A percentile compares a stretch with the other conserved stretches of the same genome.
These are phyloP conservation scores for Litsea cubeba DNA, from an alignment of 164 flowering plant genomes.

Conservation along the genomic window DNA sequence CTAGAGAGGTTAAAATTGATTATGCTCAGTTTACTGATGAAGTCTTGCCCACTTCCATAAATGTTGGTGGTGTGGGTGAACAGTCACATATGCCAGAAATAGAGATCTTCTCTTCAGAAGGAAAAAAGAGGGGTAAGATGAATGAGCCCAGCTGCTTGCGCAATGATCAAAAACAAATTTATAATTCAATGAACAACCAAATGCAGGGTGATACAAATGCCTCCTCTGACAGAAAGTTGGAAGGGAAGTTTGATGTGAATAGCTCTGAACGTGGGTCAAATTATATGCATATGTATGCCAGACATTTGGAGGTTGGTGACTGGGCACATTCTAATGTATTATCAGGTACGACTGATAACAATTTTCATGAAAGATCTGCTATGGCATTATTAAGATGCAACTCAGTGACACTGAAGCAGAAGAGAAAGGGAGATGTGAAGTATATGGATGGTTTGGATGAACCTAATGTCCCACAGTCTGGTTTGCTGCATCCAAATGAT, in stretches of 20 bases:
- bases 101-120: conserved; percentile 30
- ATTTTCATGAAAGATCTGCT: conserved; percentile 23
- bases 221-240: conserved; percentile 40
- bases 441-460: conserved; percentile 36
- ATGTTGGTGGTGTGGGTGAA: conserved; percentile 22
- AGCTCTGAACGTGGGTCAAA: conserved; percentile 26
- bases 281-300: conserved; percentile 20
- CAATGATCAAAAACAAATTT: conserved; percentile 23
- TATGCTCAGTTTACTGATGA: conserved; percentile 24
- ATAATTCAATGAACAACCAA: conserved; percentile 35
- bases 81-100: conserved; percentile 24
- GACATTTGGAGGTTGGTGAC: conserved; percentile 29
- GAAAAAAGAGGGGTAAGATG: conserved; percentile 48
- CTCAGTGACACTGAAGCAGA: conserved; percentile 49
- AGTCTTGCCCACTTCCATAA: neutral
- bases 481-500: conserved; percentile 26
- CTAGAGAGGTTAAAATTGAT: conserved; percentile 25
- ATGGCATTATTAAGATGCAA: conserved; percentile 38
- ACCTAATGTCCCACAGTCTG: conserved; percentile 24
- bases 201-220: conserved; percentile 31
- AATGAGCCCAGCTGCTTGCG: conserved; percentile 4
- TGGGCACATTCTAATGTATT: conserved; percentile 16
- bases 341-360: conserved; percentile 13
- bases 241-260: conserved; percentile 29
- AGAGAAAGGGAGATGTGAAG: conserved; percentile 37